Base-by-base conservation (phyloP, 768 basidiomycete species). In the Crassisporium funariophilum region DNA sequence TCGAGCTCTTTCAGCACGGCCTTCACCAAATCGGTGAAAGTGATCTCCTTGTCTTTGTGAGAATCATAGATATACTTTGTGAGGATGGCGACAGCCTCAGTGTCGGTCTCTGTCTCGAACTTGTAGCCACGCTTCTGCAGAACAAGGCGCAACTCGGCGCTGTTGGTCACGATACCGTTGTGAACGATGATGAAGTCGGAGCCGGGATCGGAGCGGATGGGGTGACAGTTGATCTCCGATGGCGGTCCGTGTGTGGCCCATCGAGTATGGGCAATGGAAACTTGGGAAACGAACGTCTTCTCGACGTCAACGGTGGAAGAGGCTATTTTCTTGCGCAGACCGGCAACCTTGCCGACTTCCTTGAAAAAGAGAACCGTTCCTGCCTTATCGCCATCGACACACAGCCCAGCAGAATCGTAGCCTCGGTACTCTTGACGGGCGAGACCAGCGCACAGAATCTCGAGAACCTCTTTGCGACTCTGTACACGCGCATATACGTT, bases 161-260 rank as follows among this genome's bases (percentile, higher is more conserved):
- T 84, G 76, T 97, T 98, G 69, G 95, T 99, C 62, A 98, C 95
- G 64, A 98, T 98, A 62, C 97, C 97, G 59, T 99, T 98, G 80
- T 99, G 97, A 20, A 99, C 95, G 57, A 98, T 72, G 48, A 85
- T 82, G 73, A 99, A 98, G 61, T 98, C 94, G 49, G 79, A 74
- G 44, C 67, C 75, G 19, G 80, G 72, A 60, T 95, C 93, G 12
- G 88, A 90, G 59, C 85, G 85, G 59, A 97, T 82, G 44, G 97
- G 97, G 68, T 99, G 97, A 72, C 95, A 98, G 72, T 99, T 99
- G 59, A 78, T 67, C 43, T 83, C 78, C 3, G 86, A 88, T 16
- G 94, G 95, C 15, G 85, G 81, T 27, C 97, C 97, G 64, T 99
- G 97, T 15, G 97, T 99, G 2, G 97, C 97, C 97, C 97, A 99